These are phyloP conservation scores for Yamadazyma membranifaciens DNA, from an alignment of 1,139 yeast species.

Conservation along the genomic window DNA sequence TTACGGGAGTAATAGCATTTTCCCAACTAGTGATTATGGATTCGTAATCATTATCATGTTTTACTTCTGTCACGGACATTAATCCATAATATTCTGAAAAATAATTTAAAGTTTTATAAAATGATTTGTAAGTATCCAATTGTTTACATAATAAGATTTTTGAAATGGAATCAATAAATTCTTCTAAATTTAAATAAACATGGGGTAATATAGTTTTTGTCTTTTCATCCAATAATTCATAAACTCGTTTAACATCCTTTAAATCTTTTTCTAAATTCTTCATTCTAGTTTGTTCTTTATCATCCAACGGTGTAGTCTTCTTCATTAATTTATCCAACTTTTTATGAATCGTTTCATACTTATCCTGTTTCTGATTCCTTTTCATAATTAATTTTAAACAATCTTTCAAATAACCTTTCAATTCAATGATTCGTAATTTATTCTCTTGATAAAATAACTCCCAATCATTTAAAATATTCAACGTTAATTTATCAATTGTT, in stretches of 20 bases:
- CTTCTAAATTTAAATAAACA: constrained; percentile 45
- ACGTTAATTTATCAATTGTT: constrained; percentile 29
- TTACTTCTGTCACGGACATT: constrained; percentile 8
- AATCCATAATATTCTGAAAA: constrained; percentile 43
- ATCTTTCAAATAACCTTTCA: constrained; percentile 37
- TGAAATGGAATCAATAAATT: constrained; percentile 46
- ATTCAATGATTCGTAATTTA: constrained; percentile 33
- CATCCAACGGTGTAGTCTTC: constrained; percentile 34
- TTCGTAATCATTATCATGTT: constrained; percentile 19
- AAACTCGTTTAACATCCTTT: constrained; percentile 29
- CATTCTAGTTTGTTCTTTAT: constrained; percentile 38
- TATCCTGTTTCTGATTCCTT: constrained; percentile 42
- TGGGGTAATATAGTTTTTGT: constrained; percentile 45
- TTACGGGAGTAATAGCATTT: constrained; percentile 25
- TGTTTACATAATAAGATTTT: constrained; percentile 34
- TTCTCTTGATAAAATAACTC: constrained; percentile 30
- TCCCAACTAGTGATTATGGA: constrained; percentile 37
- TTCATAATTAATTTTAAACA: constrained; percentile 42
- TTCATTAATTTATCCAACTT: constrained; percentile 43
- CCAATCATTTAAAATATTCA: constrained; percentile 31
- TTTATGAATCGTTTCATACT: constrained; percentile 37
- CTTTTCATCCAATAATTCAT: constrained; percentile 37
- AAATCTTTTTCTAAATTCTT: constrained; percentile 28
- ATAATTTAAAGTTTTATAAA: constrained; percentile 28
- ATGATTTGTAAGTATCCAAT: constrained; percentile 26